Evolutionary conservation across 306 rosid genomes (phyloP).

Genomic region (Cicer yamashitae): DNA sequence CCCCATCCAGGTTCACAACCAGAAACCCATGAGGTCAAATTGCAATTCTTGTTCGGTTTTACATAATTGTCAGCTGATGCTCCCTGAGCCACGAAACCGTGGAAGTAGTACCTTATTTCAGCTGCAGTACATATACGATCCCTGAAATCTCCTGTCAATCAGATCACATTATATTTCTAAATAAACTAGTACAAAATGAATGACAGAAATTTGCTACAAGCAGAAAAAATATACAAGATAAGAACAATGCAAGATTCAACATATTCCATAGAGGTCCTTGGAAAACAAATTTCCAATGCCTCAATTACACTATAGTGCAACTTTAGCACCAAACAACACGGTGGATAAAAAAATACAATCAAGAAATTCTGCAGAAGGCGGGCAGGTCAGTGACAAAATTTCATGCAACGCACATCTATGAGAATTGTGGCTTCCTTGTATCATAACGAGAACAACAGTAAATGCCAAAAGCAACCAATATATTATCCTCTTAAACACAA

Average conservation of each 20-base stretch:
- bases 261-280: slow-evolving; percentile 9
- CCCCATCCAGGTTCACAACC: slow-evolving; percentile 95
- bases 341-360: not conserved
- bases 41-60: slow-evolving; percentile 77
- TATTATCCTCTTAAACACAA: slow-evolving; percentile 20
- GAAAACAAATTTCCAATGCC: slow-evolving; percentile 24
- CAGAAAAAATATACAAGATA: not conserved
- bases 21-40: slow-evolving; percentile 68
- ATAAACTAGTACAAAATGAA: slow-evolving; percentile 31
- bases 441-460: not conserved
- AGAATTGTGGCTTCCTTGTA: slow-evolving; percentile 1
- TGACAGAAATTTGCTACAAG: slow-evolving; percentile 19
- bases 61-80: slow-evolving; percentile 45
- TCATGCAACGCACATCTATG: slow-evolving; percentile 21
- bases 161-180: slow-evolving; percentile 33
- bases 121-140: slow-evolving; percentile 62
- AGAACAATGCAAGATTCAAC: not conserved
- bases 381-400: slow-evolving; percentile 18
- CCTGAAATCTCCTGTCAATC: slow-evolving; percentile 65
- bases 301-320: slow-evolving; percentile 9
- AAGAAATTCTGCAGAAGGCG: not conserved
- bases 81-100: slow-evolving; percentile 48
- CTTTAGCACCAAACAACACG: not conserved
- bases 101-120: slow-evolving; percentile 68
- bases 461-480: not conserved